These are phyloP conservation scores for Boletus sp. DNA, from an alignment of 768 basidiomycete species.

Conservation along the genomic window DNA sequence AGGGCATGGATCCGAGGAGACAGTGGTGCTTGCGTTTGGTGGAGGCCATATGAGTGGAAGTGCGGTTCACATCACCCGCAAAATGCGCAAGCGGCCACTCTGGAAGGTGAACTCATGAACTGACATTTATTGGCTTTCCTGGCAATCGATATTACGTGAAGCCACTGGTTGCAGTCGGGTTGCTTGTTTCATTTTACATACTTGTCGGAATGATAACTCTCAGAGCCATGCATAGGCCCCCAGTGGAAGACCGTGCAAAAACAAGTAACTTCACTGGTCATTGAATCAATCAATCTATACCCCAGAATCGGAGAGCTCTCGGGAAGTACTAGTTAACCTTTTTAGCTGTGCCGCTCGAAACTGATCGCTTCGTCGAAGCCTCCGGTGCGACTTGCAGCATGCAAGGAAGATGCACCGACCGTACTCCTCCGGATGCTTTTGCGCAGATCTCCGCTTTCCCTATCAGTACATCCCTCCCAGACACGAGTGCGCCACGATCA, in stretches of 20 bases:
- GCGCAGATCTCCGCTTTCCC: conserved; percentile 13
- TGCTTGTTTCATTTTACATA: conserved; percentile 23
- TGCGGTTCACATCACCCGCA: conserved; percentile 84
- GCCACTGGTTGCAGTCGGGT: conserved; percentile 14
- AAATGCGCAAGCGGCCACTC: conserved; percentile 78
- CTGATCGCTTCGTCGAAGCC: conserved; percentile 19
- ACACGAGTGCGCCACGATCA: conserved; percentile 48
- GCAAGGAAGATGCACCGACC: conserved; percentile 8
- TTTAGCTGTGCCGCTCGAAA: conserved; percentile 24
- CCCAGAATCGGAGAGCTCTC: conserved; percentile 14
- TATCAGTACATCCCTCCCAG: conserved; percentile 25
- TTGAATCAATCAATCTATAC: background rate
- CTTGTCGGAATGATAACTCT: conserved; percentile 13
- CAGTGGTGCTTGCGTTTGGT: conserved; percentile 89
- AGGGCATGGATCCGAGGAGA: conserved; percentile 74
- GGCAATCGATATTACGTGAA: conserved; percentile 29
- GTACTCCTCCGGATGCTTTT: conserved; percentile 18
- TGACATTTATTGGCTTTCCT: conserved; percentile 22
- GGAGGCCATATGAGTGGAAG: conserved; percentile 64
- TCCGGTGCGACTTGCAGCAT: conserved; percentile 4
- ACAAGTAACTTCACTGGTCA: background rate
- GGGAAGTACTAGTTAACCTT: conserved; percentile 28
- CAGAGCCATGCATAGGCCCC: background rate
- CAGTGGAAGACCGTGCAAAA: conserved; percentile 1
- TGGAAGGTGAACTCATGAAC: conserved; percentile 77